These are phyloP conservation scores for Argentina anserina DNA, from an alignment of 306 rosid species.

Conservation along the genomic window DNA sequence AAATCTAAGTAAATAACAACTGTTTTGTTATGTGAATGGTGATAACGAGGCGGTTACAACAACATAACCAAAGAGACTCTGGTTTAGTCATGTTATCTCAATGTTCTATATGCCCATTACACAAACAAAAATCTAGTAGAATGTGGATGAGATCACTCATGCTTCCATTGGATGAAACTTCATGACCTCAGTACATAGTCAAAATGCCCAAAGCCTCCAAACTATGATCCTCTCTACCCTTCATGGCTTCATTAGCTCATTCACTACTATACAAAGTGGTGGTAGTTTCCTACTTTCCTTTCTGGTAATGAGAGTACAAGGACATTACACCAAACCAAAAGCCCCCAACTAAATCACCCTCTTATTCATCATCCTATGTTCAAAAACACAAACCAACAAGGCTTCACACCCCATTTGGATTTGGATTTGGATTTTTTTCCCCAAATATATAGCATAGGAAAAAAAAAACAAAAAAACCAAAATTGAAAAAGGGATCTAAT, in stretches of 20 bases:
- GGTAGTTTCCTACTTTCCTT: background rate
- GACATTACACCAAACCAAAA: background rate
- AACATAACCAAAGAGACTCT: no score
- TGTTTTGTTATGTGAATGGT: accelerated
- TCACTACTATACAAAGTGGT: background rate
- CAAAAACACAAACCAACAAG: background rate
- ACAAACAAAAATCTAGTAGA: background rate
- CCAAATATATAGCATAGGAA: background rate
- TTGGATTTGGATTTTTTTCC: background rate
- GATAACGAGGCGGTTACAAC: no score
- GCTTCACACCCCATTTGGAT: background rate
- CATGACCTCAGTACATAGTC: background rate
- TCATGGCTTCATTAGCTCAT: no score
- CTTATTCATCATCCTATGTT: background rate
- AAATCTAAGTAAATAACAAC: no score
- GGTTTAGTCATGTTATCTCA: background rate
- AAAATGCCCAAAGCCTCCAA: background rate
- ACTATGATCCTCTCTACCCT: background rate
- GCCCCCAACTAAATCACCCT: background rate
- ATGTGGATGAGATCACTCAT: background rate
- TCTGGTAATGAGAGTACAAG: background rate
- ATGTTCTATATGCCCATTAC: background rate
- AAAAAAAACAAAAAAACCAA: background rate
- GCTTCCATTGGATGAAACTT: background rate
- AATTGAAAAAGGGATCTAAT: background rate